These are phyloP conservation scores for Neofusicoccum kwambonambiense DNA, from an alignment of 2,329 filamentous ascomycete genomes.

Conservation along the genomic window DNA sequence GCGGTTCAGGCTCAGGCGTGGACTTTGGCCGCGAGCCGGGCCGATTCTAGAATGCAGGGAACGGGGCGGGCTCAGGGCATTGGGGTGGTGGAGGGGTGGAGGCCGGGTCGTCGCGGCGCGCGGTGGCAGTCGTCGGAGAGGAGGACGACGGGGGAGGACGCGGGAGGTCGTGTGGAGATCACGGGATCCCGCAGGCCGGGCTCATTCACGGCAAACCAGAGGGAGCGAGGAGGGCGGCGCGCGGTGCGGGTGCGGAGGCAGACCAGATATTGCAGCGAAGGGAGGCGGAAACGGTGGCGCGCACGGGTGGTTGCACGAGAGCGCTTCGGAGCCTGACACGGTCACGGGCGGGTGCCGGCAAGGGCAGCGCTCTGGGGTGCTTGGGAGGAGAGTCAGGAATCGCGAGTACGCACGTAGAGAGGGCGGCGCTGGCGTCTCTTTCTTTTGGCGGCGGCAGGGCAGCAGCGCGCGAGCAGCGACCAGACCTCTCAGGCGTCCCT, in stretches of 20 bases:
- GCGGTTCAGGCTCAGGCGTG: conserved; percentile 5
- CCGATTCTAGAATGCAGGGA: conserved; percentile 12
- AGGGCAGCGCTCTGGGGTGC: neutral
- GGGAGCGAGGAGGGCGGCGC: neutral
- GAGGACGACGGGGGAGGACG: conserved; percentile 14
- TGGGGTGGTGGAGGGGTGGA: neutral
- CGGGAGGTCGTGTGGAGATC: conserved; percentile 20
- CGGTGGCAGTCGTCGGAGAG: conserved; percentile 15
- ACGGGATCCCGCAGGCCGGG: neutral
- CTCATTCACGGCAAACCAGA: neutral
- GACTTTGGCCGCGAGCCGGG: neutral
- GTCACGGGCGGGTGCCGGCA: conserved; percentile 18
- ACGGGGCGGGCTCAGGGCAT: conserved; percentile 14
- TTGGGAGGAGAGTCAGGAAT: neutral
- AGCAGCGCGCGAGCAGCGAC: neutral
- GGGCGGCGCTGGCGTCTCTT: neutral
- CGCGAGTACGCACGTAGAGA: neutral
- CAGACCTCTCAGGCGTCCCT: conserved; percentile 13
- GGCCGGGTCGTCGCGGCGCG: neutral
- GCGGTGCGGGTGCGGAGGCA: conserved; percentile 3
- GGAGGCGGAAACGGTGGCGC: conserved; percentile 19
- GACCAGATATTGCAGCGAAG: conserved; percentile 11
- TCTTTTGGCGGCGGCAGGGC: neutral
- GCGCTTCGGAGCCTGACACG: conserved; percentile 13
- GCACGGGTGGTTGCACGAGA: conserved; percentile 16